Conservation (phyloP, 2,329 filamentous ascomycete species). For the Cercospora sp. region DNA sequence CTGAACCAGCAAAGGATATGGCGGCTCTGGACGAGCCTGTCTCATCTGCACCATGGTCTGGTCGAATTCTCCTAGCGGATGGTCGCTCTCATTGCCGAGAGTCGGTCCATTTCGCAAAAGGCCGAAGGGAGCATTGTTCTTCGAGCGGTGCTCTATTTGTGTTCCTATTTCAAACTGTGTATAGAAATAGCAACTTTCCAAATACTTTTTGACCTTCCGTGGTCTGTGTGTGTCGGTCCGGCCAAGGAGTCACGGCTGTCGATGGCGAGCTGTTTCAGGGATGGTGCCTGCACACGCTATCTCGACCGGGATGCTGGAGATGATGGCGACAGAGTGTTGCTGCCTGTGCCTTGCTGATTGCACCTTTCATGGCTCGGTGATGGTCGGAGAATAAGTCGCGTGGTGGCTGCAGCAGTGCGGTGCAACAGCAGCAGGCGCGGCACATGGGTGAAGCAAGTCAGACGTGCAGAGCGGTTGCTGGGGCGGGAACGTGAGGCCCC, state of each 20-base stretch:
- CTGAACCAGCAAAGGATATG: neutral
- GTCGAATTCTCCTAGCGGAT: neutral
- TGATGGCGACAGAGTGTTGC: neutral
- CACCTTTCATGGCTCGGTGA: neutral
- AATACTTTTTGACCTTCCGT: neutral
- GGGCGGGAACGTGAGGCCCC: neutral
- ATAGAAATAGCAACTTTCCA: neutral
- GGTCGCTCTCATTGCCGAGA: neutral
- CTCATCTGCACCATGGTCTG: neutral
- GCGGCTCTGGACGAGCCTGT: neutral
- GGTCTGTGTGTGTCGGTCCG: neutral
- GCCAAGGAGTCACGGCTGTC: neutral
- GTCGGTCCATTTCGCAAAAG: neutral
- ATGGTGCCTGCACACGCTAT: neutral
- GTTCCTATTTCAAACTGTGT: neutral
- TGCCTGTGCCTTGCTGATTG: neutral
- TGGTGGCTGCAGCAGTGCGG: neutral
- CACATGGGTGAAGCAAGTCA: slow-evolving; percentile 17
- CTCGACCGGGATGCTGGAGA: neutral
- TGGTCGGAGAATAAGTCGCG: neutral
- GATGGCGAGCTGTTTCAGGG: neutral
- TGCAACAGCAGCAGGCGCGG: slow-evolving; percentile 16
- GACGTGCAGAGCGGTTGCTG: neutral
- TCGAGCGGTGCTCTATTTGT: neutral
- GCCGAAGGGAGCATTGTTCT: neutral